Base-by-base conservation (phyloP, 345 rosid species). In the Eucalyptus rudis region DNA sequence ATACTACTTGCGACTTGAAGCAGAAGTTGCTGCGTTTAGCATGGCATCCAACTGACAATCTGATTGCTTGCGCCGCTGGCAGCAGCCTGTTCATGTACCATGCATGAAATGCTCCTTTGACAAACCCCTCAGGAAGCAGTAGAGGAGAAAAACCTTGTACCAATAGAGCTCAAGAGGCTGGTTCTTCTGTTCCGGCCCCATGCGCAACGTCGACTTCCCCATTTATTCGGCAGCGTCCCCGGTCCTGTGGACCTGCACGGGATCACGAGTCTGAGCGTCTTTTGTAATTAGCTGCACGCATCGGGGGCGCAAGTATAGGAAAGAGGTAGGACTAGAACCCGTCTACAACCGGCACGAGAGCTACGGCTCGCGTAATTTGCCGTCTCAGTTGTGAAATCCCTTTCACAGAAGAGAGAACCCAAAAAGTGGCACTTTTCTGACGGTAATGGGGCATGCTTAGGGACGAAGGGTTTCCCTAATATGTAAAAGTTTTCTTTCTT, bases 51-150 rank as follows among this genome's bases (percentile, higher is more conserved):
- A 76, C 90, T 3, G 51, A 90, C 24, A 91, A 92, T 90, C 68
- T 94, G 89, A 92, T 95, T 47, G 97, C 96, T 16, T 94, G 95
- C 90, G 93, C 96, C 59, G 91, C 94, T 52, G 93, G 94, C 88
- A 94, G 91, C 88, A 94, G 96, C 92, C 86, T 95, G 94, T 92
- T 91, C 93, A 92, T 94, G 92, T 93, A 93, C 89, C 84, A 91
- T 36, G 95, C 93, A 5, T 95, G 92, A 91, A 80, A 40, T 20
- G 64, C 86, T 87, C 87, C 79, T 47, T 33, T 68, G 81, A 71
- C 29, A 44, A 49, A 36, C 51, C 44, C 88, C 0, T 49, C 44
- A 19, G 62, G 43, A 66, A 87, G 81, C 85, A n/a, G 33, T 15
- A 4, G 16, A 43, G 19, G 83, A 76, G 47, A 76, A 36, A 43